Base-by-base conservation (phyloP, 2,329 filamentous ascomycete genomes). In the Trichoderma endophyticum region DNA sequence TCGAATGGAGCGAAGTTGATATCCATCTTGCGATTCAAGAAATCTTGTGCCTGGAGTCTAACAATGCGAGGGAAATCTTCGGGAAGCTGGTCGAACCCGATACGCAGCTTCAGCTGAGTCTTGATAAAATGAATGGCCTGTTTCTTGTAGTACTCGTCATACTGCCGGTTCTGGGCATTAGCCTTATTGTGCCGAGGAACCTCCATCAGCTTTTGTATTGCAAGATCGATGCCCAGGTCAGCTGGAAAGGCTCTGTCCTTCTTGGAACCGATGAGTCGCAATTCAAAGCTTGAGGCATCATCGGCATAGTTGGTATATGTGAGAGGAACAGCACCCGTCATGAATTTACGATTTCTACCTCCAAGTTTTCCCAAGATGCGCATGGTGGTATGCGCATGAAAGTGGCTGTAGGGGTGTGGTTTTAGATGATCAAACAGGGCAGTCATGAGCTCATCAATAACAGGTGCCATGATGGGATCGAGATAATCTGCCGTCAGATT, bases 371-470 rank as follows among this genome's bases (percentile, higher is more conserved):
- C 96, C 2, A 99, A 87, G 71, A 99, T 99, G 60, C 96, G 88
- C 91, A 99, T 97, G 0, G 96, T 98, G 0, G 96, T 98, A 79
- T 99, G 96, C 0, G 97, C 93, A 79, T 98, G 95, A 81, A 98
- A 97, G 81, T 99, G 97, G 77, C 93, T 97, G 81, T 99, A 97
- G 0, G 96, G 96, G 74, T 95, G 92, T 8, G 96, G 97, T 77
- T 92, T 93, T 56, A 99, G 87, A 80, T 99, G 97, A 74, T 98
- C 95, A 87, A 97, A 99, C 1, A 99, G 86, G 1, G 95, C 95
- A 61, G 94, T 96, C 96, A 99, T 99, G 59, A 99, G 86, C 79
- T 99, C 96, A 77, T 99, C 95, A 81, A 99, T 98, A 30, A 98
- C 97, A 0, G 96, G 97, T 2, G 95, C 94, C 95, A 99, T 99